phyloP scores from a whole-genome alignment of 2,329 filamentous ascomycete genomes.

The Trichoderma sp. region DNA sequence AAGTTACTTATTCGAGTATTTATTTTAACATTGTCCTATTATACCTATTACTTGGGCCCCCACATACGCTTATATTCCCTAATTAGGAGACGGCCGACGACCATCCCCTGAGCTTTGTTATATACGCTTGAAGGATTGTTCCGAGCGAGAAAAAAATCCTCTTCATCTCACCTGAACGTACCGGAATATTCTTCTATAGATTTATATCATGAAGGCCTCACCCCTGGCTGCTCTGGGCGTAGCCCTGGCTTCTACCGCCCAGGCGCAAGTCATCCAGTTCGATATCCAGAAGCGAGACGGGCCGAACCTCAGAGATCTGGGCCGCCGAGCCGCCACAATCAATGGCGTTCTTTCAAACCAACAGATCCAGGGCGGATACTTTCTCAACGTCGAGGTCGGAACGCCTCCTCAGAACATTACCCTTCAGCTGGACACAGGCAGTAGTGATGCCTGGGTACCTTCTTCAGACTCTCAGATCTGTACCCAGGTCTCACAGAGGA shows the following conservation, averaged over 20 bases:
- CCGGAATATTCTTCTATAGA: background rate
- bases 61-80: background rate
- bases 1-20: background rate
- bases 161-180: background rate
- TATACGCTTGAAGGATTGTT: background rate
- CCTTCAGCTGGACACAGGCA: slow-evolving; percentile 67
- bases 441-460: slow-evolving; percentile 67
- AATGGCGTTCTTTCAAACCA: slow-evolving; percentile 52
- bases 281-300: slow-evolving; percentile 48
- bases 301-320: slow-evolving; percentile 34
- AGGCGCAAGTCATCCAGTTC: slow-evolving; percentile 51
- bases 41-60: background rate
- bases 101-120: background rate
- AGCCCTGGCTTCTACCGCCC: slow-evolving; percentile 29
- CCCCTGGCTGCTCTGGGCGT: slow-evolving; percentile 24
- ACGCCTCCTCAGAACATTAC: slow-evolving; percentile 60
- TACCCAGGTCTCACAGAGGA: slow-evolving; percentile 32
- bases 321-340: slow-evolving; percentile 47
- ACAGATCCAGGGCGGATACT: slow-evolving; percentile 54
- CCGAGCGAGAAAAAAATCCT: background rate
- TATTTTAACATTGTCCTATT: background rate
- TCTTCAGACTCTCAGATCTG: slow-evolving; percentile 47
- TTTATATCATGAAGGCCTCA: slow-evolving; percentile 24
- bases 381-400: slow-evolving; percentile 60
- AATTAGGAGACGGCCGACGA: background rate